Evolutionary conservation across 768 basidiomycete genomes (phyloP).

Genomic region (Cyclocybe aegerita): DNA sequence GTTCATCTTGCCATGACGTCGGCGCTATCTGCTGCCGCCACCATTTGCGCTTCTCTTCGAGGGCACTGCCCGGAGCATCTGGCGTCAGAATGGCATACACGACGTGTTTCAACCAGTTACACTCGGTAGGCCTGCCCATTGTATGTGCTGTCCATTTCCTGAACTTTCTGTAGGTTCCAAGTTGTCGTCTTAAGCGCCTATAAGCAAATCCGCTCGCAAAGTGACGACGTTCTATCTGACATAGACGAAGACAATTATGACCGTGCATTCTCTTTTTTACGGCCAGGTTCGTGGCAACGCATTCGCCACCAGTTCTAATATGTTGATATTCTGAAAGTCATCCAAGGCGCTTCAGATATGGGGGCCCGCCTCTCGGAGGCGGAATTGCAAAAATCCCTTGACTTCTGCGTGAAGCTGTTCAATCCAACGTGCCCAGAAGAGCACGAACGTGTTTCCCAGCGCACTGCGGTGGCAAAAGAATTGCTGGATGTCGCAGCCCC

Average conservation of each 20-base stretch:
- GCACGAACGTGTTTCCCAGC: slow-evolving; percentile 40
- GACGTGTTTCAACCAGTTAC: slow-evolving; percentile 55
- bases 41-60: slow-evolving; percentile 55
- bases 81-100: slow-evolving; percentile 55
- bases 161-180: slow-evolving; percentile 46
- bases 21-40: slow-evolving; percentile 54
- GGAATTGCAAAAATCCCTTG: slow-evolving; percentile 73
- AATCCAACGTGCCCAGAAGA: slow-evolving; percentile 65
- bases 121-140: slow-evolving; percentile 40
- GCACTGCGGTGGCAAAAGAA: slow-evolving; percentile 29
- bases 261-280: slow-evolving; percentile 59
- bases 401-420: slow-evolving; percentile 77
- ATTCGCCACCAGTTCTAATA: background rate
- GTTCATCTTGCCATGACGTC: slow-evolving; percentile 67
- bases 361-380: slow-evolving; percentile 67
- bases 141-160: background rate
- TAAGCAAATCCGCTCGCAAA: slow-evolving; percentile 68
- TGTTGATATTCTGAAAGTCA: slow-evolving; percentile 44
- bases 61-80: slow-evolving; percentile 44
- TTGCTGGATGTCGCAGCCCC: slow-evolving; percentile 57
- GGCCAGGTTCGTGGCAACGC: slow-evolving; percentile 45
- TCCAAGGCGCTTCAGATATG: slow-evolving; percentile 80
- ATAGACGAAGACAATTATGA: slow-evolving; percentile 72
- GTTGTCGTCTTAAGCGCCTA: slow-evolving; percentile 73
- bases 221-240: slow-evolving; percentile 54